Evolutionary conservation across 257 asterid species (phyloP).

Genomic region (Plantago elongata): DNA sequence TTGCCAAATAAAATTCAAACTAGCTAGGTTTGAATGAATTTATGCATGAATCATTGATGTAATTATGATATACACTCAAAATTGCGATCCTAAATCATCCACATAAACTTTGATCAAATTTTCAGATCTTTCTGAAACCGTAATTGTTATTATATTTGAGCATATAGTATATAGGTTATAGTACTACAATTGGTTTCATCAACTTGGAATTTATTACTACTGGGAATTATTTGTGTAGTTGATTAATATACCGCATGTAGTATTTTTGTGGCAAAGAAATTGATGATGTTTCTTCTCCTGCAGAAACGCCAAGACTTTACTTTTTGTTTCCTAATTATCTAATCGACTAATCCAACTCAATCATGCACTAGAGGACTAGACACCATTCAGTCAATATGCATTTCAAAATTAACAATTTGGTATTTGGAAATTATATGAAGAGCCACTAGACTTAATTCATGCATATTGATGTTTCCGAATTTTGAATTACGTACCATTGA

Average conservation of each 20-base stretch:
- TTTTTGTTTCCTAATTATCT: conserved; percentile 1
- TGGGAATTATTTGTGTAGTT: too few relatives aligned
- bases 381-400: too few relatives aligned
- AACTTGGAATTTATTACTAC: not conserved
- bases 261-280: not conserved
- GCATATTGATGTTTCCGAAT: too few relatives aligned
- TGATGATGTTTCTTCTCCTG: not conserved
- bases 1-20: too few relatives aligned
- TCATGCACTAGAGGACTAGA: not conserved
- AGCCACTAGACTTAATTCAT: too few relatives aligned
- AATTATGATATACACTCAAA: too few relatives aligned
- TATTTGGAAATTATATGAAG: too few relatives aligned
- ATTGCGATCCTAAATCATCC: conserved; percentile 21
- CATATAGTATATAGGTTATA: not conserved
- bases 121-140: not conserved
- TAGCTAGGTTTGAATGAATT: too few relatives aligned
- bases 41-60: too few relatives aligned
- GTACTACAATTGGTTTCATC: not conserved
- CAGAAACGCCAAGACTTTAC: conserved; percentile 14
- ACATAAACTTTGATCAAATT: conserved; percentile 15
- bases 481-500: too few relatives aligned
- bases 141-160: not conserved
- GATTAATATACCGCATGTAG: not conserved
- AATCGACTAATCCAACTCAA: not conserved
- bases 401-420: too few relatives aligned